Conservation (phyloP, 176 grass and related monocot genomes). For the Canna indica region DNA sequence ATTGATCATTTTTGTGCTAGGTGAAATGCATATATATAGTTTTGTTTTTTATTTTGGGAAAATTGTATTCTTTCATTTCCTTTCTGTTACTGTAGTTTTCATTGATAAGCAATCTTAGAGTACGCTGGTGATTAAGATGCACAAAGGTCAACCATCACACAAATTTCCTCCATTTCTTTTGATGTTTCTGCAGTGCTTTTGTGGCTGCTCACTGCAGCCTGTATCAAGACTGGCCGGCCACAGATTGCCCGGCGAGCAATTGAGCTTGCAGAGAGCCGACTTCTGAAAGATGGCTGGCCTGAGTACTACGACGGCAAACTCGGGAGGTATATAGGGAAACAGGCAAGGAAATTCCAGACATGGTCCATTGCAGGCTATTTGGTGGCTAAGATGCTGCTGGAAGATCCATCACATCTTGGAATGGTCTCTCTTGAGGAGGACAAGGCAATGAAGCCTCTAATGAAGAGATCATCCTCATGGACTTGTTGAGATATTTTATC, state of each 20-base stretch:
- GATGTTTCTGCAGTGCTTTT: neutral
- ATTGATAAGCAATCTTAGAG: neutral
- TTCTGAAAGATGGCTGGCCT: slow-evolving; percentile 8
- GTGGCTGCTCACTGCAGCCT: slow-evolving; percentile 14
- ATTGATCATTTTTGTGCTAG: too few relatives aligned
- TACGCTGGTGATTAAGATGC: neutral
- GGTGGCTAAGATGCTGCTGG: slow-evolving; percentile 14
- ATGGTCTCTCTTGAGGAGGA: slow-evolving; percentile 14
- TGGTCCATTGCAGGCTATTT: slow-evolving; percentile 8
- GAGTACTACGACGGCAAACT: slow-evolving; percentile 16
- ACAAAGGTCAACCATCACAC: neutral
- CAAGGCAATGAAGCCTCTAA: slow-evolving; percentile 17
- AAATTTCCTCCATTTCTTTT: neutral
- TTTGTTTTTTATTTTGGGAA: too few relatives aligned
- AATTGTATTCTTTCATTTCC: too few relatives aligned
- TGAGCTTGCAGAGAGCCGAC: neutral
- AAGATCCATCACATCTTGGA: slow-evolving; percentile 16
- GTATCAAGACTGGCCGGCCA: slow-evolving; percentile 9
- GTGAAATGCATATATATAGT: too few relatives aligned
- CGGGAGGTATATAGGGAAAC: slow-evolving; percentile 7
- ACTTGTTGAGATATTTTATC: neutral
- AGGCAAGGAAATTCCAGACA: slow-evolving; percentile 9
- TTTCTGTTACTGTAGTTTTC: too few relatives aligned
- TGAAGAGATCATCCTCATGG: slow-evolving; percentile 12
- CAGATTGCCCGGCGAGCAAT: slow-evolving; percentile 9